Evolutionary conservation across 148 eudicot species (phyloP), one percentile per base, ranked within the genome.

Genomic region (Rhododendron griersonianum): DNA sequence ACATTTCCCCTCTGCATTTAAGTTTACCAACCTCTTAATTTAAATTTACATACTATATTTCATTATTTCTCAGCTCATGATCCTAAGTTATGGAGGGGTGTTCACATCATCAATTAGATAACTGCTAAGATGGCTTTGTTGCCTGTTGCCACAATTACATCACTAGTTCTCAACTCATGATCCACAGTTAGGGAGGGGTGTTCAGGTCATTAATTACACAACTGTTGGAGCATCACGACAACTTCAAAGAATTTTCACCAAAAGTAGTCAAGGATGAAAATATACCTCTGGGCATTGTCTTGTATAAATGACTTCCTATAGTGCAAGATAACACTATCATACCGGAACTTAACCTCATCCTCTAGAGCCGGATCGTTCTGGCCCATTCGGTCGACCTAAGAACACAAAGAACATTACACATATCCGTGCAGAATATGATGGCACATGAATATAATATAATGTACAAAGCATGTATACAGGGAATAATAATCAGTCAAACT

Each of bases 241-340:
- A 11, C 14, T 77, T n/a, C 69, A 61, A 65, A 77, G 44, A 61
- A 65, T 14, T 57, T 78, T 33, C 51, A 78, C 48, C n/a, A 79
- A 83, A 79, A 35, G 48, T 39, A 80, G 69, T 83, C 30, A 79
- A 77, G 15, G 13, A 41, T 71, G 76, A 71, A 41, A 81, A 16
- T 9, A 55, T 92, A 97, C 99, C 99, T 94, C 85, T 97, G 99
- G 65, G 98, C 94, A 90, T 97, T 95, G 87, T 97, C 99, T 85
- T 95, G 98, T 82, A 93, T 94, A 90, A 94, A 97, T 82, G 99
- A 95, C 90, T 95, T 97, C 87, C 93, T 90, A 86, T 97, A 97
- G 83, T 97, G 98, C 86, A 91, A 65, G 90, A 97, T 95, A 83
- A 97, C 96, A 86, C 89, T 94, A 83, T 93, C 92, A 90, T 97